Evolutionary conservation across 1,284 basidiomycete species (phyloP).

Genomic region (Erythrobasidium hasegawianum): DNA sequence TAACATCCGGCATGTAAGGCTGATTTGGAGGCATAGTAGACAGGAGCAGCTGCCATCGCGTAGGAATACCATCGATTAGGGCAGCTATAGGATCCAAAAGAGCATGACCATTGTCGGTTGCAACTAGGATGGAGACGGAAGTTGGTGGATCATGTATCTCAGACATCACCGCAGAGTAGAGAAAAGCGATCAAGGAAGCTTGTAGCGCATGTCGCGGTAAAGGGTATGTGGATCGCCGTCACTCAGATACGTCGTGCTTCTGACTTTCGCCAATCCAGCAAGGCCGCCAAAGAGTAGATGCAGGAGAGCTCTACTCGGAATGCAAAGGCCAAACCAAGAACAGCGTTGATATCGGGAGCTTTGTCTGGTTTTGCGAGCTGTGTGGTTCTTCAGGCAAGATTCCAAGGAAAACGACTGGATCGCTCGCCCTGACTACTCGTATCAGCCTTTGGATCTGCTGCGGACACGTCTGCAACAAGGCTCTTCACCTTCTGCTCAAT

Average conservation of each 20-base stretch:
- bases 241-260: too few species aligned
- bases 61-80: slow-evolving; percentile 15
- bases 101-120: slow-evolving; percentile 7
- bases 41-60: neutral
- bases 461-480: slow-evolving; percentile 83
- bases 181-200: neutral
- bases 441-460: slow-evolving; percentile 77
- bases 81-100: slow-evolving; percentile 20
- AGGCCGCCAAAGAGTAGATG: slow-evolving; percentile 8
- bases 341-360: slow-evolving; percentile 31
- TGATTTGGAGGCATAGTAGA: neutral
- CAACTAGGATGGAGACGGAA: neutral
- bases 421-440: neutral
- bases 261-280: neutral
- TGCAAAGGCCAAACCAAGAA: slow-evolving; percentile 23
- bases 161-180: neutral
- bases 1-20: neutral
- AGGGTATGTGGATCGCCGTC: too few species aligned
- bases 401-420: neutral
- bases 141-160: neutral
- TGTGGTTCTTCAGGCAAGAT: slow-evolving; percentile 27
- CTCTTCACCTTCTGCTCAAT: neutral
- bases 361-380: slow-evolving; percentile 33
- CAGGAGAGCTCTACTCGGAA: slow-evolving; percentile 15
- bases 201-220: neutral